Evolutionary conservation across 352 stramenopile genomes (phyloP).

Genomic region (Phytophthora brassicae): DNA sequence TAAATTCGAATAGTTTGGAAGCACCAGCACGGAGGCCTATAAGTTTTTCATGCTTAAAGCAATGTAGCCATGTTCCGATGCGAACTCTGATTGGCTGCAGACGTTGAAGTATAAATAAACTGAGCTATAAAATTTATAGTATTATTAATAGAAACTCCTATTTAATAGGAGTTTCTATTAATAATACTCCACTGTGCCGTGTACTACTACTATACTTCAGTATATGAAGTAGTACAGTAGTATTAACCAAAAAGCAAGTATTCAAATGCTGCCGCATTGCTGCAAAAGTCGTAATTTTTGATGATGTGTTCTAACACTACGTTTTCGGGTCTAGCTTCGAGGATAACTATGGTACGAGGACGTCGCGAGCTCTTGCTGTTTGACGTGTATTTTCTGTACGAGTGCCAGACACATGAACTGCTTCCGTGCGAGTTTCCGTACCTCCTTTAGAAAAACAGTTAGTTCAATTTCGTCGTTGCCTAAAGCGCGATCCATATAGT

Average conservation of each 20-base stretch:
- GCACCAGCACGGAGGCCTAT: too few species aligned
- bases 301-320: slow-evolving; percentile 39
- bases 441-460: slow-evolving; percentile 84
- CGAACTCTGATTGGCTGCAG: slow-evolving; percentile 6
- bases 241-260: too few species aligned
- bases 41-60: too few species aligned
- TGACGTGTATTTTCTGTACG: slow-evolving; percentile 85
- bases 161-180: too few species aligned
- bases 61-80: too few species aligned
- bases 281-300: slow-evolving; percentile 21
- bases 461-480: slow-evolving; percentile 89
- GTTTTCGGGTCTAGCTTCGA: slow-evolving; percentile 29
- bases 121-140: slow-evolving; percentile 16
- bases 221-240: too few species aligned
- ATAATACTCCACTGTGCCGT: too few species aligned
- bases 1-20: too few species aligned
- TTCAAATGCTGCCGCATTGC: not conserved
- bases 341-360: slow-evolving; percentile 58
- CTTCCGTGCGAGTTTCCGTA: slow-evolving; percentile 87
- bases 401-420: slow-evolving; percentile 91
- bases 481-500: slow-evolving; percentile 90
- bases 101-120: slow-evolving; percentile 18
- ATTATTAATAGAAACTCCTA: too few species aligned
- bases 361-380: slow-evolving; percentile 63
- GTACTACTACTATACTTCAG: too few species aligned